Conservation (phyloP, 257 asterid species). For the Orobanche coerulescens region DNA sequence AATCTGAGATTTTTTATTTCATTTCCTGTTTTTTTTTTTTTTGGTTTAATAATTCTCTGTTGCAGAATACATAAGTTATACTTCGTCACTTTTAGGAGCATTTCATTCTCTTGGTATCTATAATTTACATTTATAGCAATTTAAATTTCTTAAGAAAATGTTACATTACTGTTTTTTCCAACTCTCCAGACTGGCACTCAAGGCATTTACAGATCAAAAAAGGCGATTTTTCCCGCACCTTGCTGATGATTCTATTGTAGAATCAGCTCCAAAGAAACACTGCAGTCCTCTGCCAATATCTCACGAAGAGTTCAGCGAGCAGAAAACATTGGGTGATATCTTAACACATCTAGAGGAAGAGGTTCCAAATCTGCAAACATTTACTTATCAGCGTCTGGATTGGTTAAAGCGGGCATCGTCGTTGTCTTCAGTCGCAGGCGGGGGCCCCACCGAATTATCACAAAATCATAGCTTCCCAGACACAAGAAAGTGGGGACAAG, state of each 20-base stretch:
- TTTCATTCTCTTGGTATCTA: no score
- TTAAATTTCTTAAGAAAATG: background rate
- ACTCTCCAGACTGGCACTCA: constrained; percentile 77
- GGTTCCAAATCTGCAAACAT: constrained; percentile 55
- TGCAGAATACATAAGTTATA: background rate
- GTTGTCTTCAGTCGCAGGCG: constrained; percentile 48
- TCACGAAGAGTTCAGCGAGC: constrained; percentile 49
- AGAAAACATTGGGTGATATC: constrained; percentile 53
- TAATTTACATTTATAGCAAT: background rate
- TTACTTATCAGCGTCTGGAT: constrained; percentile 67
- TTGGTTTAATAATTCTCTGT: background rate
- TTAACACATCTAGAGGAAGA: constrained; percentile 59
- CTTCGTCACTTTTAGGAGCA: background rate
- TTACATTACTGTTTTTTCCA: background rate
- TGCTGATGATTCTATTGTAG: constrained; percentile 45
- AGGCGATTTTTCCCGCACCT: constrained; percentile 81
- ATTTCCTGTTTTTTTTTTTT: background rate
- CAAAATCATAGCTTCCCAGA: constrained; percentile 52
- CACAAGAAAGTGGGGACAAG: constrained; percentile 52
- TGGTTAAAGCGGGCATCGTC: constrained; percentile 82
- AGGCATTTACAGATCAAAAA: constrained; percentile 87
- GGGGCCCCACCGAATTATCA: constrained; percentile 41
- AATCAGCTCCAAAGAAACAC: constrained; percentile 53
- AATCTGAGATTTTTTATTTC: background rate
- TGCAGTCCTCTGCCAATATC: constrained; percentile 37